Evolutionary conservation across 805 yeast species (phyloP).

Genomic region (fission yeast (Schizosaccharomyces pombe)): ASM294v3 CU329670.1:5071501-5072000

Average conservation of each 20-base stretch:
- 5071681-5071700: too few relatives aligned
- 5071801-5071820: background rate
- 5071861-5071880: background rate
- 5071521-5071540: constrained; percentile 5
- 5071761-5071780: background rate
- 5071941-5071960: background rate
- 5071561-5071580: background rate
- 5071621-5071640: background rate
- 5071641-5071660: background rate
- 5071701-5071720: too few relatives aligned
- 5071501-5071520: constrained; percentile 3
- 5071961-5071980: background rate
- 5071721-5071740: too few relatives aligned
- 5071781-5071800: background rate
- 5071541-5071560: background rate
- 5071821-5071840: background rate
- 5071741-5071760: too few relatives aligned
- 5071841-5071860: background rate
- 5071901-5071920: background rate
- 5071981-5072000: too few relatives aligned
- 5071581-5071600: background rate
- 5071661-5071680: background rate
- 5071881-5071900: background rate
- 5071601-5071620: background rate
- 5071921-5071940: background rate